Percentiles rank a stretch among this genome's conserved stretches.
phyloP scores from a whole-genome alignment of 192 early-diverging fungal genomes.

The Rhizophagus prolifer region DNA sequence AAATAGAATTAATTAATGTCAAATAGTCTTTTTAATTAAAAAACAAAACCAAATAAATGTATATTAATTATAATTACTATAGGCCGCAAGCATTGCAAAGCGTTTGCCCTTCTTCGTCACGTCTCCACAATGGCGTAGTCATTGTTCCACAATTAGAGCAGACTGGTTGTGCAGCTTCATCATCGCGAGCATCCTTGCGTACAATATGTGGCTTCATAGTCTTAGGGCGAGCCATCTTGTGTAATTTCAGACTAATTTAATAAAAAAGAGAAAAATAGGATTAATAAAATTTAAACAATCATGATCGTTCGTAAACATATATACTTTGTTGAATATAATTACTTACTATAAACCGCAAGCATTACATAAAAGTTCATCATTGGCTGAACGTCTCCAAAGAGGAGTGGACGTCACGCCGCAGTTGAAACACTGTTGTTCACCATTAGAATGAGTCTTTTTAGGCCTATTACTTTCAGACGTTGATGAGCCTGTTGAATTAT shows the following conservation, averaged over 20 bases:
- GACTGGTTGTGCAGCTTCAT: constrained; percentile 46
- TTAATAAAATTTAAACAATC: constrained; percentile 1
- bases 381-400: constrained; percentile 86
- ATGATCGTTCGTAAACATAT: not conserved
- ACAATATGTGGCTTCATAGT: constrained; percentile 73
- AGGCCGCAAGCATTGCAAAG: constrained; percentile 55
- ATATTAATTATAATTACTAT: constrained; percentile 42
- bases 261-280: not conserved
- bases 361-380: constrained; percentile 90
- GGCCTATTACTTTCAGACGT: not conserved
- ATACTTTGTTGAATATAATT: not conserved
- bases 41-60: not conserved
- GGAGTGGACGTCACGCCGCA: constrained; percentile 85
- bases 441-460: constrained; percentile 24
- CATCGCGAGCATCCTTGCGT: constrained; percentile 48
- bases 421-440: constrained; percentile 45
- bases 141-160: constrained; percentile 80
- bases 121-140: constrained; percentile 93
- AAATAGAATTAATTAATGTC: not conserved
- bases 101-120: constrained; percentile 52
- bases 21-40: not conserved
- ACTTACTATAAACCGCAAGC: constrained; percentile 93
- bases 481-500: not conserved
- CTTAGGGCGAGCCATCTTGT: constrained; percentile 79
- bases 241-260: constrained; percentile 65